phyloP scores from a whole-genome alignment of 1,284 basidiomycete species.

The Austroboletus novae-zelandiae region DNA sequence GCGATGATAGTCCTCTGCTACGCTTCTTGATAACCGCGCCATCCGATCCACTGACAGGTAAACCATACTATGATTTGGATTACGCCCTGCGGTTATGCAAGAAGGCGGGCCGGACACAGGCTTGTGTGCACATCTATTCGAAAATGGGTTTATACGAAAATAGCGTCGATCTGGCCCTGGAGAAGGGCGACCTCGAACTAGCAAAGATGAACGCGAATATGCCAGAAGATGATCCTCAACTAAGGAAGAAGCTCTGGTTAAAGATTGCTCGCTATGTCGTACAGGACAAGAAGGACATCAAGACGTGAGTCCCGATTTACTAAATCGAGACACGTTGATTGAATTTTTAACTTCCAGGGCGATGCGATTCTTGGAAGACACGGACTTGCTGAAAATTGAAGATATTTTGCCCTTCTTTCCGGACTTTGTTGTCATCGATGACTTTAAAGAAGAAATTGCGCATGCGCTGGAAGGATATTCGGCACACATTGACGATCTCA shows the following conservation, averaged over 20 bases:
- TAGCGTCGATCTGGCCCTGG: conserved; percentile 92
- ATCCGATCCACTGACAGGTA: conserved; percentile 76
- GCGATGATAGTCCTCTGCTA: conserved; percentile 80
- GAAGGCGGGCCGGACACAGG: conserved; percentile 75
- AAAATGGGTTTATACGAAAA: conserved; percentile 98
- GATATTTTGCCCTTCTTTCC: conserved; percentile 99
- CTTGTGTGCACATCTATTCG: conserved; percentile 96
- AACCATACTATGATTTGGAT: conserved; percentile 95
- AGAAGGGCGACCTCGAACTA: conserved; percentile 90
- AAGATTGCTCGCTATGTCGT: conserved; percentile 98
- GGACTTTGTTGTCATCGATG: conserved; percentile 98
- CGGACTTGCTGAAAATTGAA: conserved; percentile 94
- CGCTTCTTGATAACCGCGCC: conserved; percentile 86
- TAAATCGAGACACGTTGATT: conserved; percentile 9
- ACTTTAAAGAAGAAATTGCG: conserved; percentile 99
- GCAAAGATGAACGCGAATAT: conserved; percentile 93
- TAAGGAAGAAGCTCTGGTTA: conserved; percentile 95
- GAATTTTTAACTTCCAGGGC: conserved; percentile 54
- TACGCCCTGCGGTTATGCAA: conserved; percentile 94
- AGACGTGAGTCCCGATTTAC: conserved; percentile 63
- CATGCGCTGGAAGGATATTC: conserved; percentile 94
- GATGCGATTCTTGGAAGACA: conserved; percentile 94
- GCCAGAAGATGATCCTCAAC: conserved; percentile 83
- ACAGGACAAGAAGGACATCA: conserved; percentile 96
- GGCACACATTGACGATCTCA: conserved; percentile 86